Conservation (phyloP, 305 asterid genomes). For the Fraxinus latifolia region DNA sequence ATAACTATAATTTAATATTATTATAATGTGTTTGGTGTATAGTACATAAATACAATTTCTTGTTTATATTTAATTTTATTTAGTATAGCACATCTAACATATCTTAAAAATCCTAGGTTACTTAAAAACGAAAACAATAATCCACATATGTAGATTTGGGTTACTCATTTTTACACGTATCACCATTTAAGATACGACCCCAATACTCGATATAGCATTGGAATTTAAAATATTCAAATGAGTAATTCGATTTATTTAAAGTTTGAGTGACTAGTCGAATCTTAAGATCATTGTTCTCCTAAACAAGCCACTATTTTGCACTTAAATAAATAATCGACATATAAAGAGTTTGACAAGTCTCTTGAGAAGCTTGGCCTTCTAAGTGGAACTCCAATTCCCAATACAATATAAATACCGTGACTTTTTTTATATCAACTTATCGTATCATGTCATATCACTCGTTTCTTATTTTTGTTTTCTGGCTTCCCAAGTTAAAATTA, state of each 20-base stretch:
- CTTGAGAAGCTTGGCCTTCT: not conserved
- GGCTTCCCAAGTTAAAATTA: not conserved
- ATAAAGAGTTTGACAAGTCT: not conserved
- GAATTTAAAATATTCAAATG: not conserved
- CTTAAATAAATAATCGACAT: no score
- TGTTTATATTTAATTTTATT: no score
- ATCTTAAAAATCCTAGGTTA: not conserved
- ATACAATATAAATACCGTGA: no score
- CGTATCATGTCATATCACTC: not conserved
- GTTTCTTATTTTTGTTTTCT: not conserved
- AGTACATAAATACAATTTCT: not conserved
- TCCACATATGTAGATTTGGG: no score
- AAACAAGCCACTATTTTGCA: not conserved
- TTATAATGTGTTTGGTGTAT: not conserved
- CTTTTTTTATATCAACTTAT: not conserved
- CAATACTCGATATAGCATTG: not conserved
- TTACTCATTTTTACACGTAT: not conserved
- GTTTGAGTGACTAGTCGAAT: not conserved
- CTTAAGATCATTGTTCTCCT: not conserved
- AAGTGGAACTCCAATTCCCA: not conserved
- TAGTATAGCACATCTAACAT: not conserved
- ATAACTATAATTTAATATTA: not conserved
- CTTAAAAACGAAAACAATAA: not conserved
- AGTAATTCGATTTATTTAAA: not conserved
- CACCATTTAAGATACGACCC: not conserved